Evolutionary conservation across 179 eudicot genomes (phyloP).

Genomic region (Amaranthus tricolor): DNA sequence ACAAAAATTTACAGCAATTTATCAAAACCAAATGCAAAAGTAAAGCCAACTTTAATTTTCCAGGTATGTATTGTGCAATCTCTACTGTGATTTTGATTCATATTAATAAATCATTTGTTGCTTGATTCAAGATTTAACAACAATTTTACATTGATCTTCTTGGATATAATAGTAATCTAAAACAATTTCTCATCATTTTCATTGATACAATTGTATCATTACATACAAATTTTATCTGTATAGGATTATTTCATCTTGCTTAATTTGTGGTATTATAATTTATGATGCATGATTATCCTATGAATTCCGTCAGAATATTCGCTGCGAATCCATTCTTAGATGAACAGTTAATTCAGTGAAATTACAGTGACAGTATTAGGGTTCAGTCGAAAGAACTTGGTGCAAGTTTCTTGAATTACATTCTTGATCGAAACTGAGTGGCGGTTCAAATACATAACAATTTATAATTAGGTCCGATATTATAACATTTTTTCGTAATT

Average conservation of each 20-base stretch:
- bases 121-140: background rate
- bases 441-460: background rate
- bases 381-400: background rate
- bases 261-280: background rate
- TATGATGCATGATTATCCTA: background rate
- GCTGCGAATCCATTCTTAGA: background rate
- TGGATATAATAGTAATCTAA: background rate
- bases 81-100: background rate
- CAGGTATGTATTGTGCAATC: slow-evolving; percentile 1
- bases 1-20: background rate
- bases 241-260: background rate
- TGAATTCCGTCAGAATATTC: background rate
- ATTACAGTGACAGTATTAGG: background rate
- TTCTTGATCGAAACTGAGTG: background rate
- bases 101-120: background rate
- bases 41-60: background rate
- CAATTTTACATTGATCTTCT: no score
- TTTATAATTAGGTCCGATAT: background rate
- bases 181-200: background rate
- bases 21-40: background rate
- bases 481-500: background rate
- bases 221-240: background rate
- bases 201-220: background rate
- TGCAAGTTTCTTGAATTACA: background rate
- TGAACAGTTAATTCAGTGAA: background rate